phyloP scores from a whole-genome alignment of 2,329 filamentous ascomycete genomes.

The Penicillium digitatum region DNA sequence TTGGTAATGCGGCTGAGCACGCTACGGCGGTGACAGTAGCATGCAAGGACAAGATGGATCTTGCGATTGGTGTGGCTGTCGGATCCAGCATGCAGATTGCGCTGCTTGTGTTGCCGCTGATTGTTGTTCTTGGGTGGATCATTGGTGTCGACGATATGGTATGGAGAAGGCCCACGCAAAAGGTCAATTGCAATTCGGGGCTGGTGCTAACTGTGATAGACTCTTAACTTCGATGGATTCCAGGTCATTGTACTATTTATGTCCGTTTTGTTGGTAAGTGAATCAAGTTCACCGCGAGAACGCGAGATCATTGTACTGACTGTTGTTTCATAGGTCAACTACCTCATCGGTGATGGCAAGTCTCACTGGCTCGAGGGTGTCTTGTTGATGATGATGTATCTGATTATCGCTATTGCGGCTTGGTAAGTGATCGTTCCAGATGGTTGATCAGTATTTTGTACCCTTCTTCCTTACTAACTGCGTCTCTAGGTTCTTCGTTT shows the following conservation, averaged over 20 bases:
- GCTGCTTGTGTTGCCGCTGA: conserved; percentile 57
- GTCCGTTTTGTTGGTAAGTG: conserved; percentile 43
- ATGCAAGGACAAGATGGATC: conserved; percentile 65
- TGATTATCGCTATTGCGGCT: conserved; percentile 59
- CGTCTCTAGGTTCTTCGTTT: conserved; percentile 5
- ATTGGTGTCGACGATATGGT: conserved; percentile 58
- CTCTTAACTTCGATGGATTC: conserved; percentile 80
- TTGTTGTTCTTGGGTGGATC: conserved; percentile 60
- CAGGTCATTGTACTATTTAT: conserved; percentile 68
- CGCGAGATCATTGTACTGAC: conserved; percentile 5
- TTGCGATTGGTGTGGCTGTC: conserved; percentile 64
- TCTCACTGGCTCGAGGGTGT: conserved; percentile 60
- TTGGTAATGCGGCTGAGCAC: conserved; percentile 64
- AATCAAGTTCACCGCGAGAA: neutral
- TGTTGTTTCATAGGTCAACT: conserved; percentile 50
- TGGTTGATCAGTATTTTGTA: neutral
- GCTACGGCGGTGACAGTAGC: conserved; percentile 60
- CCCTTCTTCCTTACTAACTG: neutral
- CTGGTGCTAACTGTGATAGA: conserved; percentile 36
- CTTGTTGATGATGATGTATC: conserved; percentile 56
- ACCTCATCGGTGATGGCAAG: conserved; percentile 59
- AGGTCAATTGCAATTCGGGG: neutral
- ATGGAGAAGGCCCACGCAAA: conserved; percentile 1
- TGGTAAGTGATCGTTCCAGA: conserved; percentile 42
- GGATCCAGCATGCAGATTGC: conserved; percentile 64